phyloP scores from a whole-genome alignment of 768 basidiomycete genomes.

The Rhodosporidiobolus odoratus region DNA sequence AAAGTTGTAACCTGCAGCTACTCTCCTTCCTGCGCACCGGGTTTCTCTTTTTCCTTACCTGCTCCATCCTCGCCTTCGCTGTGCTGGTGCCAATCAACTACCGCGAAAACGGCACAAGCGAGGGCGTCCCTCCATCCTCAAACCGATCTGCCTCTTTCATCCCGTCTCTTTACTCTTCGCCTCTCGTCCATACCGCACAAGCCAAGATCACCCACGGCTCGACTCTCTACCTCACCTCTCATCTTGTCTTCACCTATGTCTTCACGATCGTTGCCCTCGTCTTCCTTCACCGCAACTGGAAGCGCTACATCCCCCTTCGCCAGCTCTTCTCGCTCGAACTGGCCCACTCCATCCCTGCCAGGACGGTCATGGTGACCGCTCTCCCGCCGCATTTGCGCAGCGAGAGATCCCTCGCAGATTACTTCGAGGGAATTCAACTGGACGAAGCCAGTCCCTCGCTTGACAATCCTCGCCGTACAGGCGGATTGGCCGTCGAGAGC shows the following conservation, averaged over 20 bases:
- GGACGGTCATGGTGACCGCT: constrained; percentile 81
- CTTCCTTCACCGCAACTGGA: constrained; percentile 83
- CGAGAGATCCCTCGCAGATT: constrained; percentile 80
- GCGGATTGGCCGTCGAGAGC: constrained; percentile 66
- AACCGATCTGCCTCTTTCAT: constrained; percentile 14
- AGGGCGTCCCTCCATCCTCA: constrained; percentile 43
- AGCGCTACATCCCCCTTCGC: constrained; percentile 77
- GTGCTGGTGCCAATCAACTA: constrained; percentile 95
- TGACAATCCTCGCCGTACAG: neutral
- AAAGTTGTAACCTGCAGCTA: constrained; percentile 53
- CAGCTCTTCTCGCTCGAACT: constrained; percentile 92
- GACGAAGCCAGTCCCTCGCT: neutral
- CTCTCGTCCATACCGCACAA: constrained; percentile 46
- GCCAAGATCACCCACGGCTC: constrained; percentile 46
- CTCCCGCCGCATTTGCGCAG: constrained; percentile 78
- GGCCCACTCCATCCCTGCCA: constrained; percentile 87
- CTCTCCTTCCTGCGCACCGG: constrained; percentile 93
- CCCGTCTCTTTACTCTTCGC: neutral
- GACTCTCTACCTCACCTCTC: constrained; percentile 59
- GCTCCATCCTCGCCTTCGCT: constrained; percentile 70
- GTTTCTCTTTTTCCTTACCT: constrained; percentile 82
- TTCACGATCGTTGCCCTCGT: constrained; percentile 82
- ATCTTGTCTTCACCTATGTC: constrained; percentile 87
- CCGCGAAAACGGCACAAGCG: constrained; percentile 62
- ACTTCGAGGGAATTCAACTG: constrained; percentile 83